Evolutionary conservation across 768 basidiomycete species (phyloP).

Genomic region (Lepiota brunneoincarnata): DNA sequence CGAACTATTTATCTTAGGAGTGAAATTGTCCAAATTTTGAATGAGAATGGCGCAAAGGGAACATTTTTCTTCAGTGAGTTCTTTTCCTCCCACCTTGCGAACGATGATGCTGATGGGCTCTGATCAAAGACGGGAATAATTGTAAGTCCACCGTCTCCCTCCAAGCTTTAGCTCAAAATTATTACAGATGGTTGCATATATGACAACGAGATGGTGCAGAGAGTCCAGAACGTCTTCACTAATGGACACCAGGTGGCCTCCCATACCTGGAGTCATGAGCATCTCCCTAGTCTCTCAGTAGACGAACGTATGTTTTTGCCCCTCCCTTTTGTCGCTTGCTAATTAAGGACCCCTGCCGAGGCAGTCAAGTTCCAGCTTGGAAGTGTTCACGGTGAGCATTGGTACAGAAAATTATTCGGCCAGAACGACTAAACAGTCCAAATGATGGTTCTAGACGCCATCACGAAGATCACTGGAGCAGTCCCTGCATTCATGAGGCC

Average conservation of each 20-base stretch:
- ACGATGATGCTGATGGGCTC: background rate
- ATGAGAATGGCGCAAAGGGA: slow-evolving; percentile 24
- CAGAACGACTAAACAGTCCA: background rate
- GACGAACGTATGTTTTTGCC: slow-evolving; percentile 22
- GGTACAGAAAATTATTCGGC: background rate
- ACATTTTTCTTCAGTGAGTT: slow-evolving; percentile 31
- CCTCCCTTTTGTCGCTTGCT: background rate
- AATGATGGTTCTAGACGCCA: slow-evolving; percentile 23
- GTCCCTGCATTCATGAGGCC: slow-evolving; percentile 35
- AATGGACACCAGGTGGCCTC: slow-evolving; percentile 32
- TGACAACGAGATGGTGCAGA: slow-evolving; percentile 20
- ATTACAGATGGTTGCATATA: slow-evolving; percentile 30
- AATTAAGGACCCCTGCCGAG: background rate
- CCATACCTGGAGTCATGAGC: slow-evolving; percentile 33
- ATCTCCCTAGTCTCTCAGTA: slow-evolving; percentile 26
- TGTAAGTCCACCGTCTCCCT: slow-evolving; percentile 16
- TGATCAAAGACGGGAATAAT: slow-evolving; percentile 24
- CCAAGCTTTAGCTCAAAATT: background rate
- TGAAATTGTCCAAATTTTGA: slow-evolving; percentile 20
- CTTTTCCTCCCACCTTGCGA: background rate
- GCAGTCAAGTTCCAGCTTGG: slow-evolving; percentile 22
- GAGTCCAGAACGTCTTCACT: slow-evolving; percentile 26
- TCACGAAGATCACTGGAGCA: slow-evolving; percentile 27
- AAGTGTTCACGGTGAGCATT: slow-evolving; percentile 16
- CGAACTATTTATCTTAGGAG: slow-evolving; percentile 11